These are phyloP conservation scores for Coccomyxa sp. DNA, from an alignment of 139 green algal species.

Conservation along the genomic window DNA sequence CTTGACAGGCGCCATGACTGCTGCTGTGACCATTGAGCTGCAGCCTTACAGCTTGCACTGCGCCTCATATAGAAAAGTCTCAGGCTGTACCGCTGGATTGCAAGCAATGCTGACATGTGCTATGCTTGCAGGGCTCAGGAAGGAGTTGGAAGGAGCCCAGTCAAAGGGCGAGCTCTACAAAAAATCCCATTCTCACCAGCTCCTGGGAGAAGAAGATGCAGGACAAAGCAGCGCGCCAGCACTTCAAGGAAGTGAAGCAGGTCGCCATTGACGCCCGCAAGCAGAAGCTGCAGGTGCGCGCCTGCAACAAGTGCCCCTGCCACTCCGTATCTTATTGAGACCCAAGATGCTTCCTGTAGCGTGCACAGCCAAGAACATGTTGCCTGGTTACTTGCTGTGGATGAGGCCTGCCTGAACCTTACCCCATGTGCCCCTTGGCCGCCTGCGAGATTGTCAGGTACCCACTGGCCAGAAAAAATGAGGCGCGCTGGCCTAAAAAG, in stretches of 20 bases:
- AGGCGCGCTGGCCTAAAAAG: too few species aligned
- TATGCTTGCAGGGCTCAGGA: slow-evolving; percentile 31
- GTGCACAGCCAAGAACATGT: too few species aligned
- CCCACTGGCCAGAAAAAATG: too few species aligned
- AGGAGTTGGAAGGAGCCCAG: slow-evolving; percentile 46
- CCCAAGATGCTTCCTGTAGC: too few species aligned
- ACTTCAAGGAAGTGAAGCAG: slow-evolving; percentile 30
- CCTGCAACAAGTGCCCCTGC: too few species aligned
- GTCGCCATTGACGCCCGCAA: slow-evolving; percentile 29
- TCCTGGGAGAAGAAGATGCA: slow-evolving; percentile 65
- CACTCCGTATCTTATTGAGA: too few species aligned
- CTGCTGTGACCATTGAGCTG: too few species aligned
- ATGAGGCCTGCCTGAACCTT: too few species aligned
- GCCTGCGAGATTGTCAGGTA: too few species aligned
- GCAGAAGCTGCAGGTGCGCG: slow-evolving; percentile 21
- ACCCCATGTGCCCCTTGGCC: too few species aligned
- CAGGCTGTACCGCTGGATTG: neutral
- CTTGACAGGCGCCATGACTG: too few species aligned
- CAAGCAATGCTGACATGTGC: neutral
- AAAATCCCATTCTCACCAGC: slow-evolving; percentile 26
- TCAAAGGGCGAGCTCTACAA: slow-evolving; percentile 17
- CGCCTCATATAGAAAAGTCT: neutral
- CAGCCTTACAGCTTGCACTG: neutral
- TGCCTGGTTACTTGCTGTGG: too few species aligned
- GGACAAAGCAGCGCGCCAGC: slow-evolving; percentile 31